These are phyloP conservation scores for Trichoderma atroviride DNA, from an alignment of 2,329 filamentous ascomycete genomes.

Conservation along the genomic window DNA sequence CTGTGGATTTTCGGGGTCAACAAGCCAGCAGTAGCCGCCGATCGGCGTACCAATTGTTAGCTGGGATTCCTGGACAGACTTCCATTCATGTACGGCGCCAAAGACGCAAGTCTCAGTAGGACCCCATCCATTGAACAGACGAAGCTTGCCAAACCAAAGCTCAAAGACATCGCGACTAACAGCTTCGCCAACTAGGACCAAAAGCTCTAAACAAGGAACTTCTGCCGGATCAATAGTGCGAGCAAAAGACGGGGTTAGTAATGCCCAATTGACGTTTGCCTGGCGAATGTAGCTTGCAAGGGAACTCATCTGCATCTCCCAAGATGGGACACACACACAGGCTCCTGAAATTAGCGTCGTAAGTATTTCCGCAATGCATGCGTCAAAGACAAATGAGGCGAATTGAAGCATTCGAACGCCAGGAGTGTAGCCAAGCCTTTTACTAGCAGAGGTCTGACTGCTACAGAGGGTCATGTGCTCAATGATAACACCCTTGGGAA, in stretches of 20 bases:
- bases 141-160: slow-evolving; percentile 25
- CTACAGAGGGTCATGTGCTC: slow-evolving; percentile 27
- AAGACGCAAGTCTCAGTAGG: slow-evolving; percentile 26
- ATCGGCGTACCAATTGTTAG: slow-evolving; percentile 22
- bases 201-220: slow-evolving; percentile 21
- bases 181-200: slow-evolving; percentile 26
- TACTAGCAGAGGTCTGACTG: slow-evolving; percentile 13
- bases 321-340: slow-evolving; percentile 28
- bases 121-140: slow-evolving; percentile 24
- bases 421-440: slow-evolving; percentile 5
- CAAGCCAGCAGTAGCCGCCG: slow-evolving; percentile 26
- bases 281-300: slow-evolving; percentile 17
- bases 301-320: slow-evolving; percentile 21
- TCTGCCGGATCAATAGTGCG: slow-evolving; percentile 30
- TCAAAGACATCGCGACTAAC: slow-evolving; percentile 25
- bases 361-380: slow-evolving; percentile 22
- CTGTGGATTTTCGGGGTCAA: slow-evolving; percentile 20
- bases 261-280: slow-evolving; percentile 20
- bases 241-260: slow-evolving; percentile 25
- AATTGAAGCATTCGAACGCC: slow-evolving; percentile 27
- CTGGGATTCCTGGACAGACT: slow-evolving; percentile 16
- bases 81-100: slow-evolving; percentile 22
- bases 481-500: slow-evolving; percentile 31
- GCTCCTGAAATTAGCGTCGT: slow-evolving; percentile 17
- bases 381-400: slow-evolving; percentile 26